A percentile compares a stretch with the other conserved stretches of the same genome.
These are phyloP conservation scores for Mrakia frigida DNA, from an alignment of 768 basidiomycete species.

Conservation along the genomic window DNA sequence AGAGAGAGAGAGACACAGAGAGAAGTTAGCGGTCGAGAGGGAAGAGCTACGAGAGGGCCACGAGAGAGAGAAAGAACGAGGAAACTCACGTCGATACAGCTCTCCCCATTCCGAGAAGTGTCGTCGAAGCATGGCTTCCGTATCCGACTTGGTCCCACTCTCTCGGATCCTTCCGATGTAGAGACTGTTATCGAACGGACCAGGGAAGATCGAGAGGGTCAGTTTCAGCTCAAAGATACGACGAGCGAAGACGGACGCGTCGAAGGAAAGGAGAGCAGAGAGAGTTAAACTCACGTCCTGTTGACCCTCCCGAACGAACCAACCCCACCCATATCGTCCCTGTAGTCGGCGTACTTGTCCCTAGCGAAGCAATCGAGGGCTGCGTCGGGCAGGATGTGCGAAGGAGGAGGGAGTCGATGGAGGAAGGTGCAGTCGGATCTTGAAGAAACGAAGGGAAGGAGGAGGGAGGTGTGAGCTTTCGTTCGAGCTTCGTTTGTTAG, in stretches of 20 bases:
- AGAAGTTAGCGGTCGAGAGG: not conserved
- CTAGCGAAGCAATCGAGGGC: constrained; percentile 95
- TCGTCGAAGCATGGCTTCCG: constrained; percentile 79
- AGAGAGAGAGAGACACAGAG: not conserved
- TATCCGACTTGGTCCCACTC: constrained; percentile 59
- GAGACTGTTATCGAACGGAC: constrained; percentile 42
- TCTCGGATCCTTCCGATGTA: constrained; percentile 94
- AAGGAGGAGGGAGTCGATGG: constrained; percentile 74
- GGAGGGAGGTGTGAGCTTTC: not conserved
- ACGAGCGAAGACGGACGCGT: not conserved
- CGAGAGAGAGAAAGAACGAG: not conserved
- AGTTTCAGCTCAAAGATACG: not conserved
- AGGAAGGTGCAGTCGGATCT: constrained; percentile 83
- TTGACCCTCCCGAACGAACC: constrained; percentile 94
- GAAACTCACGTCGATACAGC: constrained; percentile 75
- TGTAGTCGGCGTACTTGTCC: constrained; percentile 93
- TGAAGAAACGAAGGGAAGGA: not conserved
- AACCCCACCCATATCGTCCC: constrained; percentile 99
- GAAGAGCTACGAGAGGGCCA: not conserved
- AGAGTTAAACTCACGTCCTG: constrained; percentile 53
- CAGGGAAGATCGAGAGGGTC: not conserved
- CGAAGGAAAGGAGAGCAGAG: not conserved
- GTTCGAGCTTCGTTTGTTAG: not conserved
- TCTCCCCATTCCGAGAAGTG: constrained; percentile 97
- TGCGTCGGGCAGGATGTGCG: constrained; percentile 68